Evolutionary conservation across 1,284 basidiomycete species (phyloP), one percentile per base, ranked within the genome.

Genomic region (Schizophyllum commune): DNA sequence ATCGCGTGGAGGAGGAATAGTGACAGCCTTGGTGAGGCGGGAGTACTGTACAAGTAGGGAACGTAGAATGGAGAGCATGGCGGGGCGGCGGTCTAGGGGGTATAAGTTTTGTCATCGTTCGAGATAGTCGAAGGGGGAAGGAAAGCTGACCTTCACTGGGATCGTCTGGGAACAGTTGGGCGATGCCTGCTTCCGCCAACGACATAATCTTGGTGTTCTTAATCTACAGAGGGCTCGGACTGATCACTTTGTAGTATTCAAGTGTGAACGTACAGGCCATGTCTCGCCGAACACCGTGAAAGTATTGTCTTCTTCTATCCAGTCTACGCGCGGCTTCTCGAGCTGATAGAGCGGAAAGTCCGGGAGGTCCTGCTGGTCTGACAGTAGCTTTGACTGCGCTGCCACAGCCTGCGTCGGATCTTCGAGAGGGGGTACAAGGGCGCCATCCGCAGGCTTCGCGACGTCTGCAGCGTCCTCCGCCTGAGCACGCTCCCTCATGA

Each of bases 241-340:
- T n/a, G n/a, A n/a, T n/a, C n/a, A n/a, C n/a, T n/a, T 58, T 58
- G 47, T 64, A 54, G 22, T 19, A 54, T 11, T 47, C 60, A 58
- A 13, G 27, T 52, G 6, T 17, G 13, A 60, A 67, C 83, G 67
- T 71, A 91, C 89, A 85, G 85, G 84, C 89, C 89, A 91, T 67
- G 79, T 80, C 70, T 91, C 89, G n/a, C 88, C 89, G 70, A 87
- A 92, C 19, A 87, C 87, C 61, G 81, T 81, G 64, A 83, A 76
- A 0, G 86, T 84, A 54, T 85, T 82, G 57, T 82, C 83, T 64
- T 85, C 84, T 58, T 91, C 89, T 60, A 92, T 89, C 89, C 89
- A 92, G 69, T 92, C 89, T 17, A 88, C 85, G 56, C 88, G 80
- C 60, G 89, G 89, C 72, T 87, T 90, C 70, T 91, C 88, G n/a